Evolutionary conservation across 2,329 filamentous ascomycete genomes (phyloP), one percentile per base, ranked within the genome.

Genomic region (Curvularia eragrostidis): DNA sequence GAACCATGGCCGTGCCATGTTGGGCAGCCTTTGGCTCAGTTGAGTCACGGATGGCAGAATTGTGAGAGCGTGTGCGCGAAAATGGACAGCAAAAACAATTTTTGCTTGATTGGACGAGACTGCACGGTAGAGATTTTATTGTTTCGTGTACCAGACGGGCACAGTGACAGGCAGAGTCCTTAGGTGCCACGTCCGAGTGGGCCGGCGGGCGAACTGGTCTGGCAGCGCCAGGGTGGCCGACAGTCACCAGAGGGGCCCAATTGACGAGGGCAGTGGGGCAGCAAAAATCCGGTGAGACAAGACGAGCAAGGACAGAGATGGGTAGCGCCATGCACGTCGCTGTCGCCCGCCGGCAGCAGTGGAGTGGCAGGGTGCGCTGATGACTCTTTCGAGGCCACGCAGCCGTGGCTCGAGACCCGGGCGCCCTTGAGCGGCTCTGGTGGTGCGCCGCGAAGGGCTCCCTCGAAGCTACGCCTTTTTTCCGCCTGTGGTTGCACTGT

Each of bases 221-320:
- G 53, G 58, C 53, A 54, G 61, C 24, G 50, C 30, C 51, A 48
- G 52, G 49, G 52, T 52, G 48, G 34, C 46, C 47, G 21, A 44
- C 41, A 47, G 52, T 53, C 41, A 47, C 26, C 54, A 46, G 56
- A 50, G 46, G 15, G 42, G 42, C 52, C 49, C 38, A 48, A 61
- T 67, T 65, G 66, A 56, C 67, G 61, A 73, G 70, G 71, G 51
- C 58, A 2, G 57, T 48, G 18, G 47, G 32, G 19, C 15, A 18
- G 18, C 18, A 23, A 63, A 48, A 58, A 64, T 71, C 73, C 73
- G 73, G 73, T 75, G 65, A 75, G 65, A 67, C 70, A 53, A 65
- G 65, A 70, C 55, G 44, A 69, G 68, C 28, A 64, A 63, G 63
- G 65, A 52, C 57, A 52, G 54, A 52, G 59, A 58, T 61, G 62